phyloP scores from a whole-genome alignment of 768 basidiomycete species.

The Harrya chromipes region DNA sequence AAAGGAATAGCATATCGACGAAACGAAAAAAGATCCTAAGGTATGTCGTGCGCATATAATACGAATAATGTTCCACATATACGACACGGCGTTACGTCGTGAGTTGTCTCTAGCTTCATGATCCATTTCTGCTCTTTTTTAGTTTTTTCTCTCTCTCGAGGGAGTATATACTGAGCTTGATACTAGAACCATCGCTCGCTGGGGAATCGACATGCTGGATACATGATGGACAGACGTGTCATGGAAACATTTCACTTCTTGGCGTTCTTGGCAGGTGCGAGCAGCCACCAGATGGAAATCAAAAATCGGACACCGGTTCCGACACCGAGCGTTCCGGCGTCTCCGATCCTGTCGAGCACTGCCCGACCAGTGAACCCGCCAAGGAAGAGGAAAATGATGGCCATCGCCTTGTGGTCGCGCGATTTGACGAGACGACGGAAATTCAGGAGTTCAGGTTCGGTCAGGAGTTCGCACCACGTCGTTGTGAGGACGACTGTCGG shows the following conservation, averaged over 20 bases:
- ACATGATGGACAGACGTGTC: neutral
- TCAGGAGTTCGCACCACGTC: slow-evolving; percentile 86
- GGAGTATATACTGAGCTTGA: neutral
- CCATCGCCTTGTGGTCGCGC: slow-evolving; percentile 72
- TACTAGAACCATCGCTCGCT: no score
- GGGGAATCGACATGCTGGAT: no score
- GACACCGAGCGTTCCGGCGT: slow-evolving; percentile 63
- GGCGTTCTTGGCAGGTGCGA: slow-evolving; percentile 42
- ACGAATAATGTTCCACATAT: slow-evolving; percentile 5
- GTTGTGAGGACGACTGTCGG: slow-evolving; percentile 74
- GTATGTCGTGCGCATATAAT: slow-evolving; percentile 7
- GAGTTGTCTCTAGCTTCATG: slow-evolving; percentile 3
- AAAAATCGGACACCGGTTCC: slow-evolving; percentile 60
- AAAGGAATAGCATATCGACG: neutral
- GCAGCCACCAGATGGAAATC: slow-evolving; percentile 62
- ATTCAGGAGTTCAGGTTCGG: slow-evolving; percentile 72
- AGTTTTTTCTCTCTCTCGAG: neutral
- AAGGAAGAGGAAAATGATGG: slow-evolving; percentile 63
- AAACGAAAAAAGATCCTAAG: neutral
- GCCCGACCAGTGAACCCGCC: slow-evolving; percentile 71
- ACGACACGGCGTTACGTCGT: slow-evolving; percentile 14
- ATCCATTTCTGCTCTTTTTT: neutral
- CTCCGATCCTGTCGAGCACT: slow-evolving; percentile 56
- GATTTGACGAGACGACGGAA: slow-evolving; percentile 48
- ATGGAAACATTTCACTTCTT: slow-evolving; percentile 1